Base-by-base conservation (phyloP, 2,329 filamentous ascomycete genomes). In the Alternaria sp. region DNA sequence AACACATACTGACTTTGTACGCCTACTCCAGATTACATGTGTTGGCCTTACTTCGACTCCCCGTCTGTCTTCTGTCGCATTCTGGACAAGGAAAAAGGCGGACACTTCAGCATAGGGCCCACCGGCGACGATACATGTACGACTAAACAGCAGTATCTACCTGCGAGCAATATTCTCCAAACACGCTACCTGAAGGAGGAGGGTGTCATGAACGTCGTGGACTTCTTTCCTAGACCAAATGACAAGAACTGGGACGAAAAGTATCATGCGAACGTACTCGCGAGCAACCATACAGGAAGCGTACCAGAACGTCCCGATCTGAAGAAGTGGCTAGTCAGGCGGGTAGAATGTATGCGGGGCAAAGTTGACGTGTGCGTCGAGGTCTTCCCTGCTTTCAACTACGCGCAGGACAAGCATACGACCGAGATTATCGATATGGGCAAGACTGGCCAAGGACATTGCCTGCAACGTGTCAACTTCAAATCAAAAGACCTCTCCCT, bases 111-210 rank as follows among this genome's bases (percentile, higher is more conserved):
- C 67, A 90, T 93, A 68, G 73, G 67, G 13, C 82, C 83, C 21
- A 83, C 85, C 3, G 68, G 80, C 1, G 77, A 83, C 10, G 75
- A 85, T 25, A 81, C 81, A 7, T 89, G 85, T 71, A 92, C 90
- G 3, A 92, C 88, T 36, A 93, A 93, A 77, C 91, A 93, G 79
- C 89, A 91, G 73, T 93, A 93, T 71, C 84, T 93, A 3, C 90
- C 91, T 0, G 91, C 89, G 10, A 90, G 89, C 51, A 93, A 91
- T 71, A 90, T 93, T 62, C 82, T 93, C 3, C 89, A 93, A 76
- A 93, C 91, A 1, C 85, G 91, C n/a, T 93, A 91, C 77, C 90
- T 93, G 67, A 87, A 90, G 66, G 91, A 93, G 69, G 87, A 91
- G 59, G 91, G 91, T 1, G 91, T 93, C 1, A 87, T 91, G 11